These are phyloP conservation scores for Mesembryanthemum crystallinum DNA, from an alignment of 148 eudicot genomes.

Conservation along the genomic window DNA sequence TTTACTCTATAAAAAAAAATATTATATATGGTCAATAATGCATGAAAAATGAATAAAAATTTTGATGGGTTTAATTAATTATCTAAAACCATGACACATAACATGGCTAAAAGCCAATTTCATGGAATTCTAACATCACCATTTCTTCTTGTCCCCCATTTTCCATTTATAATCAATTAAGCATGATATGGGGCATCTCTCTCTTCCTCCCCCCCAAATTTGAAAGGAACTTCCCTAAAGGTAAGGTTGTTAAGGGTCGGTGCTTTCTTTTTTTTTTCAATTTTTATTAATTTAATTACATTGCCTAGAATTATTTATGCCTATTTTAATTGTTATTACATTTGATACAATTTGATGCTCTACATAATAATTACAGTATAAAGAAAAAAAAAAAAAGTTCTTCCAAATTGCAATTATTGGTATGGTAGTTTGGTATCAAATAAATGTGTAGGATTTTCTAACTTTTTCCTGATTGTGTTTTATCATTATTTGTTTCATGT, in stretches of 20 bases:
- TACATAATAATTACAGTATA: constrained; percentile 1
- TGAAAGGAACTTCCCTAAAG: constrained; percentile 33
- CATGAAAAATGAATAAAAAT: not conserved
- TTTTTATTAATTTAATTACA: not conserved
- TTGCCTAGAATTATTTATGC: not conserved
- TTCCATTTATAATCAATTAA: constrained; percentile 21
- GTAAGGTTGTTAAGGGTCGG: constrained; percentile 36
- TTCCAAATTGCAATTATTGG: constrained; percentile 11
- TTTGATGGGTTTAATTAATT: not conserved
- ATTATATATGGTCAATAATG: constrained; percentile 13
- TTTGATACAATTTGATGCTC: constrained; percentile 2
- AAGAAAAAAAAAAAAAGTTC: not conserved
- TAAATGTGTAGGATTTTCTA: too few relatives aligned
- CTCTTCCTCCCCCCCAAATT: constrained; percentile 6
- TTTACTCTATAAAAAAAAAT: not conserved
- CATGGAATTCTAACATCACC: constrained; percentile 40
- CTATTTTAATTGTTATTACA: not conserved
- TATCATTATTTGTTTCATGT: too few relatives aligned
- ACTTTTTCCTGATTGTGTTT: too few relatives aligned
- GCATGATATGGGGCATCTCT: constrained; percentile 28
- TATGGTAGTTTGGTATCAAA: too few relatives aligned
- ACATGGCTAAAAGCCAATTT: constrained; percentile 38
- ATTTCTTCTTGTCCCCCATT: constrained; percentile 35
- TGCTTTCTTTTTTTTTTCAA: constrained; percentile 21
- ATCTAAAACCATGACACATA: constrained; percentile 20